These are phyloP conservation scores for Aspergillus hortae DNA, from an alignment of 2,329 filamentous ascomycete genomes.

Conservation along the genomic window DNA sequence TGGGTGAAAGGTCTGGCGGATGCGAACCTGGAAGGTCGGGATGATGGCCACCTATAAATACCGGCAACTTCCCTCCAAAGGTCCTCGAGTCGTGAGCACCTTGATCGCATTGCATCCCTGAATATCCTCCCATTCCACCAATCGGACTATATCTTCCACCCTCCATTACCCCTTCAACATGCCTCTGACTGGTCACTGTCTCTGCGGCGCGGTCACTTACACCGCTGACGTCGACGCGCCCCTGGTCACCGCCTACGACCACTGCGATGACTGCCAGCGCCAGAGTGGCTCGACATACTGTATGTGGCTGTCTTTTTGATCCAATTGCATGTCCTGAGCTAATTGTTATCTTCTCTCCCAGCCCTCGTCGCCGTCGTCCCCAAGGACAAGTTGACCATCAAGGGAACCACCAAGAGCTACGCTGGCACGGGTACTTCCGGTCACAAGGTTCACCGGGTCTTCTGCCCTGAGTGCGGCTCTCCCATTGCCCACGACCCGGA, in stretches of 20 bases:
- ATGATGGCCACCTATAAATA: conserved; percentile 18
- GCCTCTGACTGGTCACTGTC: conserved; percentile 66
- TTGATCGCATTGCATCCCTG: conserved; percentile 15
- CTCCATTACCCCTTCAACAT: conserved; percentile 36
- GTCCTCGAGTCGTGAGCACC: conserved; percentile 25
- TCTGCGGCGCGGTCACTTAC: conserved; percentile 71
- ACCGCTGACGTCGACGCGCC: conserved; percentile 47
- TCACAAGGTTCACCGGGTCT: conserved; percentile 63
- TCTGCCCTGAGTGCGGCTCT: conserved; percentile 67
- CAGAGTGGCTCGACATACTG: conserved; percentile 67
- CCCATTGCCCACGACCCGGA: conserved; percentile 69
- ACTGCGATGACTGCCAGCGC: conserved; percentile 71
- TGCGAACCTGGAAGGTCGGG: neutral
- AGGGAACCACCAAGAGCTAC: conserved; percentile 63
- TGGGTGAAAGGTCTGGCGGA: neutral
- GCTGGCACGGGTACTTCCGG: conserved; percentile 59
- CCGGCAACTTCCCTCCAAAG: conserved; percentile 14
- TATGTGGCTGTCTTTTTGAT: conserved; percentile 11
- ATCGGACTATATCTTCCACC: conserved; percentile 13
- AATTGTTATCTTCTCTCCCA: conserved; percentile 24
- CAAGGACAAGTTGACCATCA: conserved; percentile 62
- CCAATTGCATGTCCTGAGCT: neutral
- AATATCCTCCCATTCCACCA: neutral
- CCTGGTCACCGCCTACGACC: conserved; percentile 58
- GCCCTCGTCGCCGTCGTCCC: conserved; percentile 63